A percentile compares a stretch with the other conserved stretches of the same genome.
Conservation (phyloP, 164 flowering plant species). For the Chloranthus sessilifolius region DNA sequence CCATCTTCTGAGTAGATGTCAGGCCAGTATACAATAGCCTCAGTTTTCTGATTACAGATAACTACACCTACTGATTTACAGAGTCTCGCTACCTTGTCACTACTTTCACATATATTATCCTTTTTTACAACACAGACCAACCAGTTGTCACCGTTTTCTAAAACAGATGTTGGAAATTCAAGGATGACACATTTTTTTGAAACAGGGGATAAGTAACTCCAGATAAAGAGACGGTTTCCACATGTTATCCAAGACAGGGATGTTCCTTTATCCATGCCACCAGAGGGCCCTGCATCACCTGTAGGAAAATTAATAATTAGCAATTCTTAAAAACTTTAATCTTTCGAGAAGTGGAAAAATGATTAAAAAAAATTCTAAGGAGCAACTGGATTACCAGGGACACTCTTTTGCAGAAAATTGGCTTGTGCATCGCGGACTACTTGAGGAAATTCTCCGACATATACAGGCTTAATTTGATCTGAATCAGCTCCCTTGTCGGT, state of each 20-base stretch:
- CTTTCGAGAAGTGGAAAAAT: conserved; percentile 6
- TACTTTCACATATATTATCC: conserved; percentile 26
- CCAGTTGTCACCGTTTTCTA: conserved; percentile 39
- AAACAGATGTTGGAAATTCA: conserved; percentile 41
- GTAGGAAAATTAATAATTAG: conserved; percentile 4
- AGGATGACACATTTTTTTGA: conserved; percentile 55
- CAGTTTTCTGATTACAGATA: conserved; percentile 48
- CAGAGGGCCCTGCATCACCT: conserved; percentile 55
- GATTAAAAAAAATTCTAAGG: not conserved
- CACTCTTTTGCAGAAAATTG: conserved; percentile 30
- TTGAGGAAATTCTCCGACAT: conserved; percentile 88
- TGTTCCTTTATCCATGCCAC: conserved; percentile 80
- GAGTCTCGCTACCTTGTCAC: conserved; percentile 21
- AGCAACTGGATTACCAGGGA: conserved; percentile 40
- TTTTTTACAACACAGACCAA: conserved; percentile 55
- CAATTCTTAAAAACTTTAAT: conserved; percentile 1
- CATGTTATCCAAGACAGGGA: conserved; percentile 76
- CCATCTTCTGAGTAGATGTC: conserved; percentile 41
- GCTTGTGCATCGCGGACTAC: conserved; percentile 76
- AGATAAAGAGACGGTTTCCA: conserved; percentile 56
- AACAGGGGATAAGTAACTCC: conserved; percentile 68
- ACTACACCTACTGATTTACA: conserved; percentile 53
- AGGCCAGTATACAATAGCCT: conserved; percentile 67
- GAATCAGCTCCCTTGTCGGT: conserved; percentile 41
- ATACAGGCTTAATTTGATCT: conserved; percentile 64